Percentiles rank a stretch among this genome's conserved stretches.
These are phyloP conservation scores for Cercospora berteroae DNA, from an alignment of 2,329 filamentous ascomycete species.

Conservation along the genomic window DNA sequence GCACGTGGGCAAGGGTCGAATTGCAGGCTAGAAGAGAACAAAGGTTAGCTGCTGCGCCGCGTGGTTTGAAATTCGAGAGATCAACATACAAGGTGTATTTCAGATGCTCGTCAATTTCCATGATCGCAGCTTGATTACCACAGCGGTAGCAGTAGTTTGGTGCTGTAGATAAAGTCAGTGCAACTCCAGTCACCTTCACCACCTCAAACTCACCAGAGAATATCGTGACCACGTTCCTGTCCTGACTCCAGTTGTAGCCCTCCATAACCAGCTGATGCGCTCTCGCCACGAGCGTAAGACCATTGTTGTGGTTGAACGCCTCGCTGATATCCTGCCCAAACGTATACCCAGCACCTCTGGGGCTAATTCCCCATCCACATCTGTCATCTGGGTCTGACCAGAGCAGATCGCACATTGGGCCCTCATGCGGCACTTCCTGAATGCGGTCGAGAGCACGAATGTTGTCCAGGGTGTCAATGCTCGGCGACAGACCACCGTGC, in stretches of 20 bases:
- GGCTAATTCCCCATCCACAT: conserved; percentile 66
- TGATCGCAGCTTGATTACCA: conserved; percentile 99
- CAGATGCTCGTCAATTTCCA: conserved; percentile 99
- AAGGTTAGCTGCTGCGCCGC: not conserved
- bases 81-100: conserved; percentile 96
- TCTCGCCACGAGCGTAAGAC: conserved; percentile 88
- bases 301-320: conserved; percentile 99
- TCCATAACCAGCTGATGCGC: conserved; percentile 99
- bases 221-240: conserved; percentile 96
- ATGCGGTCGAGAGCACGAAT: conserved; percentile 93
- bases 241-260: conserved; percentile 99
- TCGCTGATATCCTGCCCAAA: conserved; percentile 92
- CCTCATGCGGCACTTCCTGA: conserved; percentile 97
- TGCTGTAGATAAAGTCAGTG: conserved; percentile 43
- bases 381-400: conserved; percentile 98
- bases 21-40: conserved; percentile 69
- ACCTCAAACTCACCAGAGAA: conserved; percentile 69
- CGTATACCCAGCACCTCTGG: conserved; percentile 64
- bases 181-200: not conserved
- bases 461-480: conserved; percentile 92
- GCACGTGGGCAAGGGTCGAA: conserved; percentile 97
- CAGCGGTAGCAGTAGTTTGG: conserved; percentile 92
- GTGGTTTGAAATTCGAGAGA: not conserved
- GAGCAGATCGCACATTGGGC: conserved; percentile 94
- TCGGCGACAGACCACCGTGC: conserved; percentile 94